Evolutionary conservation across 768 basidiomycete genomes (phyloP), one percentile per base, ranked within the genome.

Genomic region (Candolleomyces aberdarensis): DNA sequence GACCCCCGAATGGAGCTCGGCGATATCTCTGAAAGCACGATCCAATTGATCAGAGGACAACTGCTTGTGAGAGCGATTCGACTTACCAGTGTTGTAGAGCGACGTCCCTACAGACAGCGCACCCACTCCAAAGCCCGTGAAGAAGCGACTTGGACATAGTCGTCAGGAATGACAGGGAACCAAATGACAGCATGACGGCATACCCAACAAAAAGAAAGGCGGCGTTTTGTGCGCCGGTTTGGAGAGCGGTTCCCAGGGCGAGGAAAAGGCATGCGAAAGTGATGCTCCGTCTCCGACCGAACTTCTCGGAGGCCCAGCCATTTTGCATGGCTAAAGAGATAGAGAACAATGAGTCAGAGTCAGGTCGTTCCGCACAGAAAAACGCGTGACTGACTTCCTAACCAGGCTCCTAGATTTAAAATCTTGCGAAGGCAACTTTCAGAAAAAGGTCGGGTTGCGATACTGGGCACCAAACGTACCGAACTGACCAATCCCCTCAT

Each of bases 291-390:
- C 39, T 56, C 36, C 54, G 15, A 9, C 54, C 54, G 54, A 56
- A 43, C 54, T 56, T 56, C 19, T 56, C 54, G n/a, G 54, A 40
- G n/a, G 54, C 14, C 54, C 54, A 56, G 36, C 54, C 54, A 20
- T 40, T 56, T 36, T 40, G 39, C 19, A 56, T 41, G 7, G 54
- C 54, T 56, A 15, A 14, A 40, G 13, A 8, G 17, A n/a, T 15
- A 36, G 26, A n/a, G 41, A 43, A n/a, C 41, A 55, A n/a, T 32
- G 36, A n/a, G n/a, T 17, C 31, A 32, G 15, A 5, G 7, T 26
- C 29, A 2, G 8, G 9, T 26, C 26, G 36, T 19, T 22, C 31
- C 5, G 22, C 20, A 26, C 26, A 26, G 26, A 14, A 20, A 32
- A 20, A 56, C 13, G 54, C 39, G 19, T 10, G n/a, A 56, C 40